phyloP scores from a whole-genome alignment of 176 grass and related monocot genomes.

The Ensete ventricosum region DNA sequence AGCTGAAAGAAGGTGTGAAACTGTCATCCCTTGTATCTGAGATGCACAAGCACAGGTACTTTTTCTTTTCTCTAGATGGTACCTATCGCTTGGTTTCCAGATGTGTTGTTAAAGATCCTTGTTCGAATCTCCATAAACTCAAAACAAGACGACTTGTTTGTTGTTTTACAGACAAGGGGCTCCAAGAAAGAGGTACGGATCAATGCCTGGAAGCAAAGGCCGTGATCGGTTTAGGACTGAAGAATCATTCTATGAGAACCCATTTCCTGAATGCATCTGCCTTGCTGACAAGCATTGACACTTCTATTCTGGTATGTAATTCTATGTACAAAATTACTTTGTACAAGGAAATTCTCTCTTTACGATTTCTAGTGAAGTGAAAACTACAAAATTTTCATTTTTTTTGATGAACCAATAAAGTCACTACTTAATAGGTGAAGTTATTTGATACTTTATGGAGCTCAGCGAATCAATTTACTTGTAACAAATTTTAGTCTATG shows the following conservation, averaged over 20 bases:
- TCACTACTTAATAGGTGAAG: too few relatives aligned
- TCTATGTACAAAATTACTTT: neutral
- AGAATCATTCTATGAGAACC: slow-evolving; percentile 89
- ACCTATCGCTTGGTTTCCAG: neutral
- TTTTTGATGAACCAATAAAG: too few relatives aligned
- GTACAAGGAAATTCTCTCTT: neutral
- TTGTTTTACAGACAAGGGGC: slow-evolving; percentile 54
- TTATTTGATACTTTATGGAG: too few relatives aligned
- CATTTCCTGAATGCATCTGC: slow-evolving; percentile 90
- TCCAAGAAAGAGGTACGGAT: slow-evolving; percentile 78
- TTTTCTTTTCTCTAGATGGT: slow-evolving; percentile 2
- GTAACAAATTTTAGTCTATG: too few relatives aligned
- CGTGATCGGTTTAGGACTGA: slow-evolving; percentile 69
- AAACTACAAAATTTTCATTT: too few relatives aligned
- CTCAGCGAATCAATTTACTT: too few relatives aligned
- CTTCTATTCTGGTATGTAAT: neutral
- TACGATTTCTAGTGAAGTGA: too few relatives aligned
- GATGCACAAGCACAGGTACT: slow-evolving; percentile 81
- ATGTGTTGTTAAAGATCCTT: neutral
- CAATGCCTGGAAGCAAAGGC: slow-evolving; percentile 73
- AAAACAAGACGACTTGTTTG: neutral
- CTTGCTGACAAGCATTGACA: slow-evolving; percentile 37
- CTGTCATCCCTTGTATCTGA: slow-evolving; percentile 56
- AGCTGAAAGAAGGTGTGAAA: slow-evolving; percentile 53
- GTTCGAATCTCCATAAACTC: neutral